A percentile compares a stretch with the other conserved stretches of the same genome.
phyloP scores from a whole-genome alignment of 352 stramenopile species.

The Phytopythium litorale region DNA sequence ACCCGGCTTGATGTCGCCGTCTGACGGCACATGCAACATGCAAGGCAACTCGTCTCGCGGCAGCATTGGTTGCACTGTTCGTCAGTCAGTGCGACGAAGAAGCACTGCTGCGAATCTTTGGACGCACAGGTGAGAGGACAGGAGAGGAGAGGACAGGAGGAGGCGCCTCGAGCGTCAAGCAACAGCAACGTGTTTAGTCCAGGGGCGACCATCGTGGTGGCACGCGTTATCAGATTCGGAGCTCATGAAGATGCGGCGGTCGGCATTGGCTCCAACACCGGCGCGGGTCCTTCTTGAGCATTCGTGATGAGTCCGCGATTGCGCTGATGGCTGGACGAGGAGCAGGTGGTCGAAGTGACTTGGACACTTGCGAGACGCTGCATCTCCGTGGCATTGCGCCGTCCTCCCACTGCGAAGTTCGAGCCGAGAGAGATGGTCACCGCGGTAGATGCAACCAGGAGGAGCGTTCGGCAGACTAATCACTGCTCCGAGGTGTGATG shows the following conservation, averaged over 20 bases:
- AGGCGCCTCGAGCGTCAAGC: not conserved
- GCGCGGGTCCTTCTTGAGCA: not conserved
- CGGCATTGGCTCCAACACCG: not conserved
- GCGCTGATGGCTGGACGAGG: not conserved
- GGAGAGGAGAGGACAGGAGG: not conserved
- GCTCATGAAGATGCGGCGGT: not conserved
- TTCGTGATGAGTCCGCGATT: not conserved
- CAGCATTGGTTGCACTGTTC: not conserved
- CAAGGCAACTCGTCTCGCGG: no score
- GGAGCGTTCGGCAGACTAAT: not conserved
- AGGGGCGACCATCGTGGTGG: not conserved
- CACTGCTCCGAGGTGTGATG: not conserved
- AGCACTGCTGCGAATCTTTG: no score
- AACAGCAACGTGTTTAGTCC: not conserved
- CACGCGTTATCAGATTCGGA: constrained; percentile 1
- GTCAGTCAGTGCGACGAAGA: not conserved
- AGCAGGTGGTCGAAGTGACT: not conserved
- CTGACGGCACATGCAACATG: no score
- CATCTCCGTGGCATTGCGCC: not conserved
- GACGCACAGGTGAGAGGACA: no score
- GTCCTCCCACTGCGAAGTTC: not conserved
- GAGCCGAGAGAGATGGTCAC: not conserved
- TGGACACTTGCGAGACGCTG: not conserved
- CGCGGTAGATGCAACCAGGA: not conserved
- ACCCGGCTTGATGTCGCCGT: no score